A percentile compares a stretch with the other conserved stretches of the same genome.
These are phyloP conservation scores for Wickerhamiella galacta DNA, from an alignment of 805 yeast species.

Conservation along the genomic window DNA sequence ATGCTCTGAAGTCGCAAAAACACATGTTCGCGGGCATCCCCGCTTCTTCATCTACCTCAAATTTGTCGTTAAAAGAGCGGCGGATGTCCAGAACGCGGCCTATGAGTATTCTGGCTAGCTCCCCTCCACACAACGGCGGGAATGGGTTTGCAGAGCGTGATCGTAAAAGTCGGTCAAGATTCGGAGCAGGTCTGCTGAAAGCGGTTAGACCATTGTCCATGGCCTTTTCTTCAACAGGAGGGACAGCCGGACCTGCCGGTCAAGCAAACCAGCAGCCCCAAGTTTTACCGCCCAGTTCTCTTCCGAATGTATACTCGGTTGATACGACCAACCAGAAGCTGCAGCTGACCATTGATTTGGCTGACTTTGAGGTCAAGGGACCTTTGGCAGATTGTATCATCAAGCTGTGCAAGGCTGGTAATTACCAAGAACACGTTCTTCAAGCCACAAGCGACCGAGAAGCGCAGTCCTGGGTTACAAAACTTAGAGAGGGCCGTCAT, in stretches of 20 bases:
- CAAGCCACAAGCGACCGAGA: conserved; percentile 51
- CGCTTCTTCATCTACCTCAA: conserved; percentile 5
- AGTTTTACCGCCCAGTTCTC: conserved; percentile 13
- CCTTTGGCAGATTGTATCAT: conserved; percentile 1
- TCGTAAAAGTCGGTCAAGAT: conserved; percentile 17
- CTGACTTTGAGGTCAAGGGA: conserved; percentile 23
- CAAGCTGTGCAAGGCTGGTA: background rate
- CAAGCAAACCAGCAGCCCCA: background rate
- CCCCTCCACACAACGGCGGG: background rate
- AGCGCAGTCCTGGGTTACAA: conserved; percentile 55
- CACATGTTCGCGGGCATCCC: conserved; percentile 1
- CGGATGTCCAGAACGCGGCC: conserved; percentile 5
- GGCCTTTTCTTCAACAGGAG: conserved; percentile 17
- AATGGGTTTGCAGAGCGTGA: conserved; percentile 2
- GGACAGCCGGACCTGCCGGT: conserved; percentile 1
- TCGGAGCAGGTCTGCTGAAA: conserved; percentile 23
- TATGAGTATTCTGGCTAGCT: conserved; percentile 2
- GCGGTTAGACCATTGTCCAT: conserved; percentile 27
- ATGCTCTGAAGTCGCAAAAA: conserved; percentile 14
- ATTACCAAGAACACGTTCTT: conserved; percentile 24
- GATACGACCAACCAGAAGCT: conserved; percentile 34
- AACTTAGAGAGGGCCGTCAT: conserved; percentile 6
- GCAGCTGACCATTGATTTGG: conserved; percentile 28
- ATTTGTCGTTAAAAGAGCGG: conserved; percentile 4
- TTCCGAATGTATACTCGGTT: conserved; percentile 36